Evolutionary conservation across 169 alveolate species (phyloP).

Genomic region (Eimeria zaria): DNA sequence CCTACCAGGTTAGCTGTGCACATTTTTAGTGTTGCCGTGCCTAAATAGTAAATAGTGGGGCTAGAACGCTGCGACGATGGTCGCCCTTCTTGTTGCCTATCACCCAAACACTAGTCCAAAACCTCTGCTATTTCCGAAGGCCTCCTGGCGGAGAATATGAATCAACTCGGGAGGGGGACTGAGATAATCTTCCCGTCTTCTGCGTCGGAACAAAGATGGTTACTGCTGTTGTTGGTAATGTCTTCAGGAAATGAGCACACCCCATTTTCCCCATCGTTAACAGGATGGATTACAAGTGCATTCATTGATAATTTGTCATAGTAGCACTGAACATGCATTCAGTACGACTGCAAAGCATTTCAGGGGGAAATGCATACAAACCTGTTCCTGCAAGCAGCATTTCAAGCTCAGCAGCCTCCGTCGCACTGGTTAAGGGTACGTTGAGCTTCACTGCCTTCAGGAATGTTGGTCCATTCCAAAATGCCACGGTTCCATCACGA

Average conservation of each 20-base stretch:
- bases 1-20: background rate
- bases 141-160: background rate
- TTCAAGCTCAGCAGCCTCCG: constrained; percentile 20
- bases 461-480: constrained; percentile 60
- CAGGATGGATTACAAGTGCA: background rate
- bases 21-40: background rate
- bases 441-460: constrained; percentile 39
- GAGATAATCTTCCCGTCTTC: constrained; percentile 61
- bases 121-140: background rate
- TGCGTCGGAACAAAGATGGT: background rate
- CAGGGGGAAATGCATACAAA: background rate
- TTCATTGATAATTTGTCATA: background rate
- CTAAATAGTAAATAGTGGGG: background rate
- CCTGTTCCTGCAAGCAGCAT: constrained; percentile 67
- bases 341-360: background rate
- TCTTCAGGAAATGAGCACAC: background rate
- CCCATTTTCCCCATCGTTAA: background rate
- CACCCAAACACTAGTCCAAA: background rate
- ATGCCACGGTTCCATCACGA: constrained; percentile 28
- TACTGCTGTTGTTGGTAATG: background rate
- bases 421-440: constrained; percentile 38
- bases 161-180: constrained; percentile 49
- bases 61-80: background rate
- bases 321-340: background rate
- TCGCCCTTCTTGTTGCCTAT: background rate